Conservation (phyloP, 1,139 yeast species). For the Nakaseomyces bracarensis region DNA sequence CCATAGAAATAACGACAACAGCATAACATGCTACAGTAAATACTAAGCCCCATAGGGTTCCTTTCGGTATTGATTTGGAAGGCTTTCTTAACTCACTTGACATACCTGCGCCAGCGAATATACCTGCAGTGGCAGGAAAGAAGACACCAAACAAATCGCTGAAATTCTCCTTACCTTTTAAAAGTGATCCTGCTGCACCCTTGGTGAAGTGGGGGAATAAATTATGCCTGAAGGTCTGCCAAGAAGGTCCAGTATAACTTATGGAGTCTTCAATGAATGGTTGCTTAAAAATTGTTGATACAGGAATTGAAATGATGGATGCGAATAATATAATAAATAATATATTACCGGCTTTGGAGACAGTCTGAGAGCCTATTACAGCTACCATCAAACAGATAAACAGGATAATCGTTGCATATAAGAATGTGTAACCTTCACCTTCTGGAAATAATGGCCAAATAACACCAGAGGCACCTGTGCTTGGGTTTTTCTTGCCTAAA, state of each 20-base stretch:
- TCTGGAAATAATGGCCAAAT: conserved; percentile 47
- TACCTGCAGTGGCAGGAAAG: conserved; percentile 97
- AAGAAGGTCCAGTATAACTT: conserved; percentile 64
- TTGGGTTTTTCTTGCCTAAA: conserved; percentile 35
- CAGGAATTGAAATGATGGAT: conserved; percentile 75
- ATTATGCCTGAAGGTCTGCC: conserved; percentile 57
- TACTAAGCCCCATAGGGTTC: conserved; percentile 74
- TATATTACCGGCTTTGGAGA: conserved; percentile 74
- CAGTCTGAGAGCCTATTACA: conserved; percentile 72
- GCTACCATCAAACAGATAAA: conserved; percentile 71
- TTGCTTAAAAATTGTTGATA: conserved; percentile 56
- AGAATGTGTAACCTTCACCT: conserved; percentile 47
- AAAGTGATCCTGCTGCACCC: conserved; percentile 86
- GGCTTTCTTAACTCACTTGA: conserved; percentile 89
- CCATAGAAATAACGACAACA: conserved; percentile 69
- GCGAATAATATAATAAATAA: conserved; percentile 59
- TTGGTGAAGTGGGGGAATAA: conserved; percentile 70
- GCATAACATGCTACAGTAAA: conserved; percentile 69
- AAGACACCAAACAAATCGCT: conserved; percentile 84
- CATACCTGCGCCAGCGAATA: conserved; percentile 98
- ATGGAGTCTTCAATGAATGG: conserved; percentile 47
- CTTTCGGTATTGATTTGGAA: conserved; percentile 79
- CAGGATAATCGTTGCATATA: conserved; percentile 59
- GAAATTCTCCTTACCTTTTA: conserved; percentile 61
- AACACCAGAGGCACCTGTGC: conserved; percentile 41